Evolutionary conservation across 805 yeast genomes (phyloP).

Genomic region (Yarrowia sp.): DNA sequence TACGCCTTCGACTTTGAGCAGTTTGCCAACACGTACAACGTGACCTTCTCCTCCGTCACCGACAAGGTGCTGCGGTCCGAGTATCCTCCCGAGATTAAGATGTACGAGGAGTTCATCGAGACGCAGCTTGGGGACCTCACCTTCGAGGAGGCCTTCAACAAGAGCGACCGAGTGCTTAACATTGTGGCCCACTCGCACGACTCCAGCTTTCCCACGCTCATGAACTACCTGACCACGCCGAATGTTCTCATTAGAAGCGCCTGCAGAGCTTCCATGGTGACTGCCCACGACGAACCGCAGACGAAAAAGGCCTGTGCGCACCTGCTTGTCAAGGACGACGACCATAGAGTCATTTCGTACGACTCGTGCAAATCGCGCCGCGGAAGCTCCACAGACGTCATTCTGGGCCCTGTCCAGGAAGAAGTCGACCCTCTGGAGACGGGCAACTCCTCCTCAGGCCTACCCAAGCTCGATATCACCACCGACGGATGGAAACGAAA

Average conservation of each 20-base stretch:
- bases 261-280: conserved; percentile 66
- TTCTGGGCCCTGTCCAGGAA: conserved; percentile 1
- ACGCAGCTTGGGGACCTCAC: conserved; percentile 77
- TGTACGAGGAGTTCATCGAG: conserved; percentile 75
- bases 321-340: conserved; percentile 55
- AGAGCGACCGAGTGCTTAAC: conserved; percentile 75
- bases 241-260: conserved; percentile 90
- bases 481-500: neutral
- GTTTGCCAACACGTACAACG: conserved; percentile 31
- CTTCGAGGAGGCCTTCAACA: conserved; percentile 86
- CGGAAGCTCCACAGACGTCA: conserved; percentile 36
- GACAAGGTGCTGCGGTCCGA: conserved; percentile 77
- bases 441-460: neutral
- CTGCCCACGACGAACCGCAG: conserved; percentile 54
- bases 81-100: conserved; percentile 78
- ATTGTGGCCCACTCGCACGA: conserved; percentile 53
- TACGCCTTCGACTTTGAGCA: conserved; percentile 24
- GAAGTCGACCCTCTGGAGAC: neutral
- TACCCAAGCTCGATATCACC: neutral
- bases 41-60: conserved; percentile 49
- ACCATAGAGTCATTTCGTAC: conserved; percentile 44
- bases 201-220: conserved; percentile 54
- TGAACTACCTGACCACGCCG: conserved; percentile 91
- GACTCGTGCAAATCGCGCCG: conserved; percentile 8
- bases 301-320: conserved; percentile 42